These are phyloP conservation scores for Henningerozyma blattae DNA, from an alignment of 805 yeast genomes.

Conservation along the genomic window DNA sequence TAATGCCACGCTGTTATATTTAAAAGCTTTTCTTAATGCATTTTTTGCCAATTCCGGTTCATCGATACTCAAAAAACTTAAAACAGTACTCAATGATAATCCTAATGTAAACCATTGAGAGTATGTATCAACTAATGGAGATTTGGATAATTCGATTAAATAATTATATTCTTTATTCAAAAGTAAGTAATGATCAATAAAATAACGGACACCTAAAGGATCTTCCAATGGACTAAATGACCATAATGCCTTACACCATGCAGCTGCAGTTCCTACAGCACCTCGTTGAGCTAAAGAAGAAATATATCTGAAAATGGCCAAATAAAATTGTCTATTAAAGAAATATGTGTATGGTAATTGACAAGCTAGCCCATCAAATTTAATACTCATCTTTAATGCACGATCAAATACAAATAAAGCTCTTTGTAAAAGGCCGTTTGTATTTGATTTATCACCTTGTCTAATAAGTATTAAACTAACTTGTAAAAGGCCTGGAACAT, in stretches of 20 bases:
- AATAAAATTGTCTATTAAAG: conserved; percentile 65
- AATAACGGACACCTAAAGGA: conserved; percentile 74
- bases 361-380: conserved; percentile 39
- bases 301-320: conserved; percentile 63
- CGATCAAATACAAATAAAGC: conserved; percentile 74
- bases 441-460: conserved; percentile 60
- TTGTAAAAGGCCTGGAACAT: conserved; percentile 66
- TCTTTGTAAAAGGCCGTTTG: conserved; percentile 64
- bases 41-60: conserved; percentile 33
- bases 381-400: conserved; percentile 48
- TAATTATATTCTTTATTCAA: conserved; percentile 53
- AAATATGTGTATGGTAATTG: conserved; percentile 68
- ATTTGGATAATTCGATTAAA: conserved; percentile 42
- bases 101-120: conserved; percentile 64
- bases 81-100: conserved; percentile 48
- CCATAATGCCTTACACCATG: conserved; percentile 58
- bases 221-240: conserved; percentile 68
- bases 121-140: conserved; percentile 47
- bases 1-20: conserved; percentile 42
- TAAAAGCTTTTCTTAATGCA: conserved; percentile 39
- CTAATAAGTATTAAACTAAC: conserved; percentile 61
- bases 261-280: conserved; percentile 64
- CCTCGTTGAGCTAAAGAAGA: conserved; percentile 63
- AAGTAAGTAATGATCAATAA: conserved; percentile 69
- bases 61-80: conserved; percentile 43